Conservation (phyloP, 768 basidiomycete species). For the Filobasidium floriforme region DNA sequence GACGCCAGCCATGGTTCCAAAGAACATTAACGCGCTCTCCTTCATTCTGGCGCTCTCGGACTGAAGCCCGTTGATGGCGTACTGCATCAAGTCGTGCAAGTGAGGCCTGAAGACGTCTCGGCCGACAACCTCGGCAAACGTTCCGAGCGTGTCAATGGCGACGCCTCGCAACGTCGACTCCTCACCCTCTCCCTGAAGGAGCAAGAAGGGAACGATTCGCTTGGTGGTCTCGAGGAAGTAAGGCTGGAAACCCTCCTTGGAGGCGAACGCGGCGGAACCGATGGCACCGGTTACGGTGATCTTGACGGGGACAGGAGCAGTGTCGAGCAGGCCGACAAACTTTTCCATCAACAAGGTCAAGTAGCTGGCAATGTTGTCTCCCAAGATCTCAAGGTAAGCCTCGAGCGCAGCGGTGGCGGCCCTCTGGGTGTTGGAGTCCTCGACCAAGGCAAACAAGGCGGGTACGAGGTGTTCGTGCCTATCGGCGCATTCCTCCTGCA, state of each 20-base stretch:
- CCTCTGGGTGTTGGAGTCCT: slow-evolving; percentile 76
- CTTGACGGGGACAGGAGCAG: slow-evolving; percentile 78
- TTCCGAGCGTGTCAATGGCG: slow-evolving; percentile 97
- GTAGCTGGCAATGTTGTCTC: slow-evolving; percentile 82
- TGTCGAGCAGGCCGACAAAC: slow-evolving; percentile 75
- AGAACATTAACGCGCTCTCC: slow-evolving; percentile 97
- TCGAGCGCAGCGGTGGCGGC: slow-evolving; percentile 96
- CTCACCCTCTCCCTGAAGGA: slow-evolving; percentile 73
- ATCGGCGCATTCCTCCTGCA: slow-evolving; percentile 81
- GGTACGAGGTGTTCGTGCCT: slow-evolving; percentile 78
- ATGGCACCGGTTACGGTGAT: slow-evolving; percentile 94
- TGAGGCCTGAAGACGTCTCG: slow-evolving; percentile 87
- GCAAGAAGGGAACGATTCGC: slow-evolving; percentile 78
- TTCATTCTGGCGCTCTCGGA: slow-evolving; percentile 72
- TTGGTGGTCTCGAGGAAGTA: slow-evolving; percentile 91
- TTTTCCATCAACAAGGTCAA: slow-evolving; percentile 90
- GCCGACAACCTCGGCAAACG: slow-evolving; percentile 94
- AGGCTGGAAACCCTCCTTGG: slow-evolving; percentile 78
- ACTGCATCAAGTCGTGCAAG: slow-evolving; percentile 92
- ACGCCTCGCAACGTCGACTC: slow-evolving; percentile 91
- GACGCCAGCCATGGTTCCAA: slow-evolving; percentile 95
- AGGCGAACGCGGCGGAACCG: slow-evolving; percentile 94
- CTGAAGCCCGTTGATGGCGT: slow-evolving; percentile 81
- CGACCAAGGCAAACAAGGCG: slow-evolving; percentile 83
- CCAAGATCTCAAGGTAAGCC: slow-evolving; percentile 84